These are phyloP conservation scores for Pestalotiopsis sp. DNA, from an alignment of 2,329 filamentous ascomycete genomes.

Conservation along the genomic window DNA sequence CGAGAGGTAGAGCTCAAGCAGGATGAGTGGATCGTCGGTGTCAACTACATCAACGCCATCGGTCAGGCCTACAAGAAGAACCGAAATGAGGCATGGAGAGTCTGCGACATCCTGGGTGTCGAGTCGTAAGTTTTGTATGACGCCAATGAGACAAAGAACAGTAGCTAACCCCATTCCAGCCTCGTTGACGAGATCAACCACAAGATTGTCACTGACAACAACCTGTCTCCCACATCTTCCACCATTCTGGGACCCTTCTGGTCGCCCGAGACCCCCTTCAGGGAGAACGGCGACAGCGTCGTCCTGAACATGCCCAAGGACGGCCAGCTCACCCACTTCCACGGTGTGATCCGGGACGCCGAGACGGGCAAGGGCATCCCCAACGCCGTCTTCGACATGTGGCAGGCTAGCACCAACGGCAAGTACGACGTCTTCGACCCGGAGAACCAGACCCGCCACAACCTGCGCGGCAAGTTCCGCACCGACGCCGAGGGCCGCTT, in stretches of 20 bases:
- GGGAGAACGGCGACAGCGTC: slow-evolving; percentile 60
- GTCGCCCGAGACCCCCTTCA: slow-evolving; percentile 60
- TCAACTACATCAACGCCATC: slow-evolving; percentile 59
- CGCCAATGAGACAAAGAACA: background rate
- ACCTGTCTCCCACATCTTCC: slow-evolving; percentile 46
- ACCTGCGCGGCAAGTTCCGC: slow-evolving; percentile 14
- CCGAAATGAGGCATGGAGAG: slow-evolving; percentile 65
- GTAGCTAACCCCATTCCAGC: slow-evolving; percentile 13
- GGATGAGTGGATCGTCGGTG: slow-evolving; percentile 65
- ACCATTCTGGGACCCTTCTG: slow-evolving; percentile 75
- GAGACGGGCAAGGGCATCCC: slow-evolving; percentile 54
- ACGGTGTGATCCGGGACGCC: slow-evolving; percentile 55
- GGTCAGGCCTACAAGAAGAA: slow-evolving; percentile 60
- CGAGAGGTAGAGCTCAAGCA: slow-evolving; percentile 64
- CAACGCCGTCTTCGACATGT: slow-evolving; percentile 62
- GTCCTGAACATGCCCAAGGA: slow-evolving; percentile 49
- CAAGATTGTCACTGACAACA: slow-evolving; percentile 55
- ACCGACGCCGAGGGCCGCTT: slow-evolving; percentile 10
- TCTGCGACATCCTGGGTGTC: slow-evolving; percentile 65
- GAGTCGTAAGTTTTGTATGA: slow-evolving; percentile 42
- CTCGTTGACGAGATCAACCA: slow-evolving; percentile 68
- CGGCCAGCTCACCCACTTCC: slow-evolving; percentile 67
- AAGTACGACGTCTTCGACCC: slow-evolving; percentile 12
- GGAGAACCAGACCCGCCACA: slow-evolving; percentile 11
- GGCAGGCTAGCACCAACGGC: slow-evolving; percentile 62